Conservation (phyloP, 2,329 filamentous ascomycete genomes). For the Trichophaea hybrida region DNA sequence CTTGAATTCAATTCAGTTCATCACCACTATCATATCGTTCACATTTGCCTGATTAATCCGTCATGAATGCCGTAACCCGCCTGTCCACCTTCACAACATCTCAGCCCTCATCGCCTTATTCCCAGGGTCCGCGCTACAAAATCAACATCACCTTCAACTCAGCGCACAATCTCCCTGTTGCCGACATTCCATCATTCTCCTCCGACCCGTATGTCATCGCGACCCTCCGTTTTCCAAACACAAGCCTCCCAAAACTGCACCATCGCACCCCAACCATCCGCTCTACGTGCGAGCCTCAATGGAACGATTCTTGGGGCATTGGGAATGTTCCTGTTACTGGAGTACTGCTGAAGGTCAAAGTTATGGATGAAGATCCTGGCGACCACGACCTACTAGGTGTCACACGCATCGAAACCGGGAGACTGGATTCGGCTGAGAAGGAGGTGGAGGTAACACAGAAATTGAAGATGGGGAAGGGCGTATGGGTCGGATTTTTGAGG, state of each 20-base stretch:
- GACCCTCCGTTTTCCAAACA: constrained; percentile 56
- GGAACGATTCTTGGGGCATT: constrained; percentile 77
- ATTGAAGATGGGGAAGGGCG: constrained; percentile 68
- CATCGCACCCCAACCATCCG: constrained; percentile 65
- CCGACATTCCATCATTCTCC: constrained; percentile 60
- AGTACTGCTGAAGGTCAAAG: constrained; percentile 67
- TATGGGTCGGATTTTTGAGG: constrained; percentile 70
- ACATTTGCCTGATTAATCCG: background rate
- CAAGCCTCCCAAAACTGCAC: constrained; percentile 59
- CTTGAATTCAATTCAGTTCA: background rate
- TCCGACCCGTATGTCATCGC: constrained; percentile 74
- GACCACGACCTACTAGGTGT: constrained; percentile 84
- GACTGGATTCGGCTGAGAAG: constrained; percentile 52
- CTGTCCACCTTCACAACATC: background rate
- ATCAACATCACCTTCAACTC: constrained; percentile 71
- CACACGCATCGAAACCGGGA: constrained; percentile 52
- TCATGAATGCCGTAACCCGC: background rate
- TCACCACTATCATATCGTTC: background rate
- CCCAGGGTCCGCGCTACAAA: constrained; percentile 45
- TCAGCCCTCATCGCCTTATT: no score
- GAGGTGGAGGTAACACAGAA: constrained; percentile 39
- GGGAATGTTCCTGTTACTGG: constrained; percentile 70
- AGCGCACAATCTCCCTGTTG: constrained; percentile 66
- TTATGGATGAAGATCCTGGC: constrained; percentile 81
- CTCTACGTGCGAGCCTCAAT: constrained; percentile 56